Base-by-base conservation (phyloP, 495 filamentous ascomycete genomes). In the Penicillium malachiteum region DNA sequence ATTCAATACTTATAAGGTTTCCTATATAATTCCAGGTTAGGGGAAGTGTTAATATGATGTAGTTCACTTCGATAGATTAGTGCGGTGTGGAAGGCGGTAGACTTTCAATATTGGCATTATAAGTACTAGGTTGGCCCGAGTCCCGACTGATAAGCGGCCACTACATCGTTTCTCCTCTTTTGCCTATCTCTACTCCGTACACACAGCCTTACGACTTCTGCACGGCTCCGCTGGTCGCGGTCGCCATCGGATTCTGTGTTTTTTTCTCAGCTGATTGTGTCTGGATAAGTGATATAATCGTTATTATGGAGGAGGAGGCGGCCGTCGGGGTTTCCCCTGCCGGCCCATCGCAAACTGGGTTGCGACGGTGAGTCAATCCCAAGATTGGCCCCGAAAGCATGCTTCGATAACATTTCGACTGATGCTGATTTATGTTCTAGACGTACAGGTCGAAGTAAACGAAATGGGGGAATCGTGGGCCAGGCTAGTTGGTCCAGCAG, bases 401-500 rank as follows among this genome's bases (percentile, higher is more conserved):
- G 3, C 14, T 12, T 2, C 30, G 21, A 41, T 12, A 30, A 38
- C 35, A 7, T 3, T 31, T 11, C 5, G 12, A 16, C 48, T 50
- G 35, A 50, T 13, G 7, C n/a, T 21, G 1, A 14, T 39, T 1
- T 10, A 14, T 56, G 17, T 35, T 32, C 14, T 54, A 84, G 82
- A 59, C 73, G 69, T 59, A 73, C 66, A 50, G 65, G 55, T 40
- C 70, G 75, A 64, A 75, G 77, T 3, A 84, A 78, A 60, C 81
- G 80, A 70, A 75, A 76, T 60, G 64, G 73, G 11, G 78, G 74
- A 9, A 52, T 69, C 17, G 64, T 70, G 6, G 92, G 94, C 12
- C 81, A 90, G 60, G 94, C 95, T 48, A 87, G 88, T 50, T 97
- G 92, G 89, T 63, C 86, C 41, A 95, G 90, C 74, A 95, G 91